Evolutionary conservation across 306 rosid genomes (phyloP), one percentile per base, ranked within the genome.

Genomic region (Begonia fuchsioides): DNA sequence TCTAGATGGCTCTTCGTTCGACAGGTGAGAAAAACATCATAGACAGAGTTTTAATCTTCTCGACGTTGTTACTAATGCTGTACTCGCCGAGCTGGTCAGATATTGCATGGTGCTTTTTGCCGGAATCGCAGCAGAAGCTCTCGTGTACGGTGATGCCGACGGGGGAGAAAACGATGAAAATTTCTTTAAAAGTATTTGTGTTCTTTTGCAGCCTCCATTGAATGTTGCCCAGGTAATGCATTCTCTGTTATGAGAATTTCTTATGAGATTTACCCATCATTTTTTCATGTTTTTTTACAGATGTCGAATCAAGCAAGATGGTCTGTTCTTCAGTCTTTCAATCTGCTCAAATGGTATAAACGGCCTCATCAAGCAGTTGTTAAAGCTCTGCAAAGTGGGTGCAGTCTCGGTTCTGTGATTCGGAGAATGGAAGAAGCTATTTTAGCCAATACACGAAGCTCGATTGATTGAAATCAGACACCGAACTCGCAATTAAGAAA

Each of bases 141-240:
- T 90, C 50, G 52, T 90, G 43, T 90, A 85, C 53, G 94, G 92
- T 13, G 97, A 90, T 62, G 94, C 95, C 49, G 95, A 90, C 76
- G 97, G 97, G 32, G 97, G 97, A 44, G 97, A 90, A 76, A 90
- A 90, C 67, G 95, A 90, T 55, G 97, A 90, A 69, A 90, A 90
- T 58, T 70, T 90, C 47, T 90, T 90, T 55, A 76, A 87, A 70
- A 54, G 78, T 43, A 60, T 83, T 54, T 79, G 93, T 68, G 62
- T 79, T 68, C 87, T 81, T 44, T 75, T 90, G 43, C 81, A 81
- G 43, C 97, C 97, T 40, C 95, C 97, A 15, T 61, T 84, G 20
- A 81, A 95, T 40, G 69, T 81, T 15, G 80, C 72, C 3, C 74
- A 90, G 95, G 97, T 90, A 46, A 52, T 50, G 70, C 35, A 26